Conservation (phyloP, 495 filamentous ascomycete genomes). For the Xylaria cubensis region DNA sequence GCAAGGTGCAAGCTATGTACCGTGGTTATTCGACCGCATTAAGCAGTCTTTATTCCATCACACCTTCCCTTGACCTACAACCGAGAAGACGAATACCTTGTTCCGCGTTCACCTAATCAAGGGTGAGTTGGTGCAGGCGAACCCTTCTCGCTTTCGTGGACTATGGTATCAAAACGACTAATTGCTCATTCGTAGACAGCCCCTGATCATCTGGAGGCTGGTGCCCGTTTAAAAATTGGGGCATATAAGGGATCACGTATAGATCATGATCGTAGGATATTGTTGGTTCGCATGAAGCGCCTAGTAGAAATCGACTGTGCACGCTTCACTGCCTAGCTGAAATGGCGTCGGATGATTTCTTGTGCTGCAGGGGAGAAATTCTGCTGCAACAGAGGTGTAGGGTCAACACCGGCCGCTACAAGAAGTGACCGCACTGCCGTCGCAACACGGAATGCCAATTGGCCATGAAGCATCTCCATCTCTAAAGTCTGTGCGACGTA, state of each 20-base stretch:
- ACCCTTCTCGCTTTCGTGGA: neutral
- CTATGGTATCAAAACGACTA: slow-evolving; percentile 28
- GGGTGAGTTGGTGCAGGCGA: slow-evolving; percentile 4
- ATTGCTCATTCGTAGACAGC: slow-evolving; percentile 8
- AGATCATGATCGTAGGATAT: slow-evolving; percentile 1
- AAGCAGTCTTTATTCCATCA: slow-evolving; percentile 3
- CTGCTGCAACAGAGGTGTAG: slow-evolving; percentile 69
- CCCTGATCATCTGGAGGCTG: slow-evolving; percentile 7
- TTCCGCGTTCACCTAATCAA: neutral
- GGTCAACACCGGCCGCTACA: slow-evolving; percentile 70
- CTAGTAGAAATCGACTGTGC: slow-evolving; percentile 10
- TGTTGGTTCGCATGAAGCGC: neutral
- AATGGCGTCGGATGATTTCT: slow-evolving; percentile 73
- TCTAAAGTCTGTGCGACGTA: slow-evolving; percentile 87
- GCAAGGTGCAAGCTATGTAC: neutral
- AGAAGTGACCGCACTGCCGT: slow-evolving; percentile 76
- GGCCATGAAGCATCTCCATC: slow-evolving; percentile 85
- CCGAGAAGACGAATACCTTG: neutral
- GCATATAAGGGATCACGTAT: neutral
- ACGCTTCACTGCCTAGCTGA: slow-evolving; percentile 54
- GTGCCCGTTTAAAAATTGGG: neutral
- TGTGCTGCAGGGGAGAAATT: slow-evolving; percentile 75
- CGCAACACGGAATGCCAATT: slow-evolving; percentile 75
- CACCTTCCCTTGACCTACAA: neutral
- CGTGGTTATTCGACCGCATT: neutral